Base-by-base conservation (phyloP, 352 stramenopile species). In the Phytophthora cryptogea region DNA sequence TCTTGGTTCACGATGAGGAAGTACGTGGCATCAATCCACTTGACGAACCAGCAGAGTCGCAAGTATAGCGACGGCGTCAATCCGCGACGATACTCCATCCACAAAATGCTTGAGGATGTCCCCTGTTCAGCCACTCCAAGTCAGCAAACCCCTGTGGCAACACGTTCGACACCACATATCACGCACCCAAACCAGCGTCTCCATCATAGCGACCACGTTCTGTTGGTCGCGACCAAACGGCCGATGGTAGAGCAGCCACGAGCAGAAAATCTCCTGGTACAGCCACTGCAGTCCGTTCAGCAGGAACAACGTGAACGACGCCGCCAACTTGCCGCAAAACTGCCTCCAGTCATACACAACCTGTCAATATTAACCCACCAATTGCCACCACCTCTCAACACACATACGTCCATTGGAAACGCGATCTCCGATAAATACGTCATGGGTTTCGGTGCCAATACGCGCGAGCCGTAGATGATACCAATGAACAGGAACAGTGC, bases 391-490 rank as follows among this genome's bases (percentile, higher is more conserved):
- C 9, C 48, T 2, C 17, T 14, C 6, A 46, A 41, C 36, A 14
- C 14, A 78, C 76, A 40, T 51, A 89, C 82, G 39, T 91, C 79
- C n/a, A 80, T 50, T 1, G 82, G 82, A 60, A 89, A 89, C 4
- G 75, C 74, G 42, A 91, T 91, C 61, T 91, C 82, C 1, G 82
- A 91, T 27, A 91, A 68, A 47, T 91, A 91, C 10, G 82, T 91
- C 74, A 82, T 91, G 33, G 82, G 73, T 46, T 83, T 68, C 0
- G 78, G 71, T 46, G 62, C 61, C 6, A 91, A 68, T 48, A 84
- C 74, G 20, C 83, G 75, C 23, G 62, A 63, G 32, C 67, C 67
- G 54, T 91, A 91, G 52, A 72, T 59, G 26, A 76, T 43, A n/a
- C 82, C 78, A 10, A 77, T 46, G 36, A 89, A 60, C 23, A 86